These are phyloP conservation scores for Colletotrichum sp. DNA, from an alignment of 2,329 filamentous ascomycete species.

Conservation along the genomic window DNA sequence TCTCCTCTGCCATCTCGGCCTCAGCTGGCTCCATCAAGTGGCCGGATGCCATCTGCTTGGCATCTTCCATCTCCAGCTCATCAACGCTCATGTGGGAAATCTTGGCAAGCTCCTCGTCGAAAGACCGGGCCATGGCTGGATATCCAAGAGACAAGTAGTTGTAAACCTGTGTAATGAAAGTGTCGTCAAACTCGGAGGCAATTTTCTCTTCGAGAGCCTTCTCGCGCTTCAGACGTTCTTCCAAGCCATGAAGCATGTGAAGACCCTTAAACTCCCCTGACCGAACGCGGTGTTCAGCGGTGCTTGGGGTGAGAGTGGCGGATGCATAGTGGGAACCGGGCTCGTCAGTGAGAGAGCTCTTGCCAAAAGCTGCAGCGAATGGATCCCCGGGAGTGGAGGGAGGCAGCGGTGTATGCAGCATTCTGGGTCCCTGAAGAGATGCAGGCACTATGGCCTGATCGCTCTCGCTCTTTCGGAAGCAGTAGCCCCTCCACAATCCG, in stretches of 20 bases:
- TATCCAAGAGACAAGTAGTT: conserved; percentile 96
- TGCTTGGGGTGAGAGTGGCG: conserved; percentile 23
- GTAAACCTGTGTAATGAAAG: conserved; percentile 93
- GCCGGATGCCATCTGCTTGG: conserved; percentile 65
- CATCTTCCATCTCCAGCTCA: conserved; percentile 76
- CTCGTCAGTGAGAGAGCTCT: conserved; percentile 45
- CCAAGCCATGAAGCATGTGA: conserved; percentile 56
- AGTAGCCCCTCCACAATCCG: conserved; percentile 82
- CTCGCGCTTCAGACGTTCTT: conserved; percentile 55
- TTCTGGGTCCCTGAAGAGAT: conserved; percentile 49
- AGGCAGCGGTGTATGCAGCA: conserved; percentile 56
- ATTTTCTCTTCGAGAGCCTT: conserved; percentile 60
- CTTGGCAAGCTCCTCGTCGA: conserved; percentile 84
- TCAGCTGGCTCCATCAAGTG: conserved; percentile 69
- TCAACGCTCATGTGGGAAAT: conserved; percentile 74
- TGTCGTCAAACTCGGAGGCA: conserved; percentile 75
- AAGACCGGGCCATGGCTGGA: conserved; percentile 81
- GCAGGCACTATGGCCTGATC: conserved; percentile 44
- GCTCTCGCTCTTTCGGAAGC: conserved; percentile 46
- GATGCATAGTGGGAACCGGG: conserved; percentile 33
- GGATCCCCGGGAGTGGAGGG: conserved; percentile 47
- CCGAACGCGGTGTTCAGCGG: conserved; percentile 30
- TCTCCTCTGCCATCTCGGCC: conserved; percentile 46
- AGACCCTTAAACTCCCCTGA: conserved; percentile 45
- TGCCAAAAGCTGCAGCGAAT: conserved; percentile 46